Base-by-base conservation (phyloP, 164 flowering plant genomes). In the Macadamia tetraphylla region DNA sequence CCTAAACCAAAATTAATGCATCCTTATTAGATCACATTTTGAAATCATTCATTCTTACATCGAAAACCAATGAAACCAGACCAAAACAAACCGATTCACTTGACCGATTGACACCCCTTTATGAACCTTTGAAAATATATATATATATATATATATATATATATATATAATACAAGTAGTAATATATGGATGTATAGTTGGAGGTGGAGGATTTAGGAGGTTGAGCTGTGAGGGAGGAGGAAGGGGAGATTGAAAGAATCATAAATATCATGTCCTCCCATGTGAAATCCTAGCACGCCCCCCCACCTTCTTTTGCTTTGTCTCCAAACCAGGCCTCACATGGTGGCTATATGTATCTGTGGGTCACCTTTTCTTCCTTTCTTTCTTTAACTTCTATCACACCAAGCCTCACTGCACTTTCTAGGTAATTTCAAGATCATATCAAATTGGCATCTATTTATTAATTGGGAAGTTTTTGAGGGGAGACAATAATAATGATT, bases 261-360 rank as follows among this genome's bases (percentile, higher is more conserved):
- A 68, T 35, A 43, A 35, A 46, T 64, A 64, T 64, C 57, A 70
- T 70, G 46, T 64, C 46, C 43, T 60, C 67, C 78, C 87, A 84
- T 78, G 87, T 84, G 88, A 70, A 75, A 48, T 73, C 73, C 69
- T 73, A 61, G 78, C 77, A 67, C 70, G 75, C 78, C 62, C 75
- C 62, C 75, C 69, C 65, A 63, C 71, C 73, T 77, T 62, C 44
- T 70, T 75, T 84, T 73, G 68, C 85, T 78, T 80, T 80, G 81
- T 76, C 79, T 77, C 77, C 76, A 78, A 80, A 79, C 78, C 79
- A 77, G 29, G 65, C 79, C 40, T 74, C 87, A 78, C 87, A 84
- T 81, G 87, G 44, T 56, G 63, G 48, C 67, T 63, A 56, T 55
- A n/a, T 57, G 14, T 53, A 43, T 30, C 6, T 2, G 40, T 35